Evolutionary conservation across 805 yeast species (phyloP), one percentile per base, ranked within the genome.

Genomic region (Wickerhamomyces kurtzmanii): DNA sequence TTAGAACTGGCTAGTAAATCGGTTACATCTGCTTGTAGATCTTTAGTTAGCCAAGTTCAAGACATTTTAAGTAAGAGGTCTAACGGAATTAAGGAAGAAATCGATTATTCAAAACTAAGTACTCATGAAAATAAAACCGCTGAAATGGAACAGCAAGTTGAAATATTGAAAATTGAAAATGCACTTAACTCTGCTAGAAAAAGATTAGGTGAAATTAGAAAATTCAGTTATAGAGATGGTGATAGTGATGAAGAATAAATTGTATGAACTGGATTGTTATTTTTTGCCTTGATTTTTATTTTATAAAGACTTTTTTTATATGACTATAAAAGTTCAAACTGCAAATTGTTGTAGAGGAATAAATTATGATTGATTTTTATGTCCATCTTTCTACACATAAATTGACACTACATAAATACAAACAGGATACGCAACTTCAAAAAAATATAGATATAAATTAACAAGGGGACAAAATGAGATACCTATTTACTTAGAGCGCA

Each of bases 61-160:
- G 59, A 57, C 6, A 64, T 80, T 28, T 46, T 79, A 30, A 52
- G 59, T 13, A 54, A 55, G 28, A 38, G 47, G 45, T 37, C 43
- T 21, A 31, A 39, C 12, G 38, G 38, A 14, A 27, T 17, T 3
- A 58, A 55, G 23, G 63, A 58, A 5, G 62, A 60, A 20, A 55
- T 75, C 31, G 93, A 86, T 49, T 80, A 75, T 47, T 62, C 81
- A 14, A 69, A 67, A 43, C 53, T 83, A 31, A 64, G 83, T 7
- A 68, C 81, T 17, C 83, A 81, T 48, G 94, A 84, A 51, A 84
- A 82, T 42, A 81, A 79, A 53, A 80, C 93, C 0, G 69, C 72
- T 14, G 91, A 86, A 43, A 82, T 85, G 94, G 94, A 84, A 47
- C 94, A 84, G 52, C 96, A 85, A 51, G 94, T 85, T 6, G 87